Percentiles rank a stretch among this genome's conserved stretches.
These are phyloP conservation scores for Arabis hirsuta DNA, from an alignment of 345 rosid species.

Conservation along the genomic window DNA sequence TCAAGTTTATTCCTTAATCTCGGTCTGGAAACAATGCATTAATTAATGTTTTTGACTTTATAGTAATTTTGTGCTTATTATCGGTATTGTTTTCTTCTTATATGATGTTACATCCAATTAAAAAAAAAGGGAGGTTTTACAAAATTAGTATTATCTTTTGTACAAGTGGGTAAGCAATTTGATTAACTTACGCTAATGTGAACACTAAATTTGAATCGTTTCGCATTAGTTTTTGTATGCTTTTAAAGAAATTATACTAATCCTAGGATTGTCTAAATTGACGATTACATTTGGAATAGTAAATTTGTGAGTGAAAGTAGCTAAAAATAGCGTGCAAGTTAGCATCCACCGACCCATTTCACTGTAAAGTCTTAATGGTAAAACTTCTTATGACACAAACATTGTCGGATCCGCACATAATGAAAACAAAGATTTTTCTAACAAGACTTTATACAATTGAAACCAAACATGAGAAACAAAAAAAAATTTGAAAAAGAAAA, in stretches of 20 bases:
- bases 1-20: conserved; percentile 32
- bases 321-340: conserved; percentile 27
- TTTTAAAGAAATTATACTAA: conserved; percentile 10
- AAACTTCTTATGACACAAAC: conserved; percentile 12
- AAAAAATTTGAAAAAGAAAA: background rate
- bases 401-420: conserved; percentile 14
- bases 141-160: conserved; percentile 8
- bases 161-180: conserved; percentile 27
- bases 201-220: conserved; percentile 9
- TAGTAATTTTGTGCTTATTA: conserved; percentile 17
- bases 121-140: conserved; percentile 4
- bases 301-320: background rate
- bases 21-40: conserved; percentile 16
- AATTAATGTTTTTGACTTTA: conserved; percentile 24
- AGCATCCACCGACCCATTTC: conserved; percentile 30
- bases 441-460: background rate
- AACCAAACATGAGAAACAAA: background rate
- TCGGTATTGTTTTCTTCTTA: conserved; percentile 14
- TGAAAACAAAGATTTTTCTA: background rate
- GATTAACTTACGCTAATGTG: conserved; percentile 28
- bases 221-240: background rate
- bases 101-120: background rate
- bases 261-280: conserved; percentile 36
- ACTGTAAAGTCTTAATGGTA: background rate
- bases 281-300: conserved; percentile 13